These are phyloP conservation scores for Stentor coeruleus DNA, from an alignment of 73 alveolate genomes.

Conservation along the genomic window DNA sequence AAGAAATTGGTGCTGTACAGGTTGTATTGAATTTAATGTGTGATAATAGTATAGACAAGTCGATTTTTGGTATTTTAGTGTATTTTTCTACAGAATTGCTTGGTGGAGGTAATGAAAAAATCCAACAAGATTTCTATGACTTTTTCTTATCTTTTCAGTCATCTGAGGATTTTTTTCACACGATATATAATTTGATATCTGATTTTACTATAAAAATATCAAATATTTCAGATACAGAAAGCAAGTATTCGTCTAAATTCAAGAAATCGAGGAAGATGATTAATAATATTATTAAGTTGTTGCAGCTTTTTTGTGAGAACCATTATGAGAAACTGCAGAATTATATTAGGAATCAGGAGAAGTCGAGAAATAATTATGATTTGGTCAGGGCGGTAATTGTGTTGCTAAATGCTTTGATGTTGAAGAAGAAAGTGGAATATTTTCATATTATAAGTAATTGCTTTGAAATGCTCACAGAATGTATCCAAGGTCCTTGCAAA, in stretches of 20 bases:
- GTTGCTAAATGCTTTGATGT: background rate
- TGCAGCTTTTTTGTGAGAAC: slow-evolving; percentile 64
- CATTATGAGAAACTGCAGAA: slow-evolving; percentile 56
- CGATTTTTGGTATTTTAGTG: background rate
- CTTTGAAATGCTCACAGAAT: slow-evolving; percentile 60
- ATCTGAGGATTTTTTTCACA: slow-evolving; percentile 14
- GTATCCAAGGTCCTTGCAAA: slow-evolving; percentile 73
- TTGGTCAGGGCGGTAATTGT: slow-evolving; percentile 1
- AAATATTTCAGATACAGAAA: background rate
- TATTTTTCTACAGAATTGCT: background rate
- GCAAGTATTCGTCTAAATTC: background rate
- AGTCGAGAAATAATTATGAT: slow-evolving; percentile 37
- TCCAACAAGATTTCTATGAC: background rate
- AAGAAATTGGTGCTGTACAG: background rate
- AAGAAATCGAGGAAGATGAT: slow-evolving; percentile 5
- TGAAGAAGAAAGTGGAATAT: background rate
- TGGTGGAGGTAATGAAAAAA: slow-evolving; percentile 19
- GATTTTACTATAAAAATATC: background rate
- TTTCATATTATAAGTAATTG: slow-evolving; percentile 8
- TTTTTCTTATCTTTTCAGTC: background rate
- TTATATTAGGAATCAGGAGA: slow-evolving; percentile 45
- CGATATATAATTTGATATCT: background rate
- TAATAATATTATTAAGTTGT: slow-evolving; percentile 33
- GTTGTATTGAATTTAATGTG: slow-evolving; percentile 2
- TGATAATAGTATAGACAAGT: background rate